These are phyloP conservation scores for Aureobasidium sp. DNA, from an alignment of 2,329 filamentous ascomycete genomes.

Conservation along the genomic window DNA sequence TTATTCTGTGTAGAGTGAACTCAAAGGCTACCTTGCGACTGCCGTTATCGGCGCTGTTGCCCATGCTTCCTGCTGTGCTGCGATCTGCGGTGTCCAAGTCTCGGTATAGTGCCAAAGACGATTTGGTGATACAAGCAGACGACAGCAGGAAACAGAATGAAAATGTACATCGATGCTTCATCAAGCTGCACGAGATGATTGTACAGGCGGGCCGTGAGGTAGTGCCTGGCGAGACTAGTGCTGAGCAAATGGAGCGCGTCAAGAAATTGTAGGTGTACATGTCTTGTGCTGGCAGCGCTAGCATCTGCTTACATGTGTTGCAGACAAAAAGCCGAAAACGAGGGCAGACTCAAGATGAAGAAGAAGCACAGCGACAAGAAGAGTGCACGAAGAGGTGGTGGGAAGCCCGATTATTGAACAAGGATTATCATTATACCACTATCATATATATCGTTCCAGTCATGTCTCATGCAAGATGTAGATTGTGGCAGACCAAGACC, in stretches of 20 bases:
- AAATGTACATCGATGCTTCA: constrained; percentile 54
- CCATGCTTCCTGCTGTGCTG: constrained; percentile 48
- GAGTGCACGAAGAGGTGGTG: constrained; percentile 41
- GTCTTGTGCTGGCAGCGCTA: neutral
- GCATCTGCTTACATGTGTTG: neutral
- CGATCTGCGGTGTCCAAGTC: constrained; percentile 37
- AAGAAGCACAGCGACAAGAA: constrained; percentile 58
- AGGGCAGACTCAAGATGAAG: constrained; percentile 50
- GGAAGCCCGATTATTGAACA: constrained; percentile 27
- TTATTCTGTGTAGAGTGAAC: neutral
- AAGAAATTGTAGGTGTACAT: constrained; percentile 42
- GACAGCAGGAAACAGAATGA: constrained; percentile 55
- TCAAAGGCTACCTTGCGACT: constrained; percentile 7
- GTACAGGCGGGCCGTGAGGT: constrained; percentile 42
- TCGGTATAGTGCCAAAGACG: constrained; percentile 41
- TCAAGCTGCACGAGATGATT: constrained; percentile 51
- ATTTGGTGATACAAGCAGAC: constrained; percentile 56
- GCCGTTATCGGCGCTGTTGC: constrained; percentile 35
- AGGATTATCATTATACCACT: neutral
- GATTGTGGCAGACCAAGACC: neutral
- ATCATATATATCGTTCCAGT: neutral
- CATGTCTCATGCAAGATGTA: neutral
- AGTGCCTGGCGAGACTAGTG: constrained; percentile 55
- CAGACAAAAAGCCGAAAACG: constrained; percentile 42
- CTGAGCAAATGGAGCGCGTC: constrained; percentile 49